A percentile compares a stretch with the other conserved stretches of the same genome.
Evolutionary conservation across 441 rosid species (phyloP).

Genomic region (Populus hybrid): DNA sequence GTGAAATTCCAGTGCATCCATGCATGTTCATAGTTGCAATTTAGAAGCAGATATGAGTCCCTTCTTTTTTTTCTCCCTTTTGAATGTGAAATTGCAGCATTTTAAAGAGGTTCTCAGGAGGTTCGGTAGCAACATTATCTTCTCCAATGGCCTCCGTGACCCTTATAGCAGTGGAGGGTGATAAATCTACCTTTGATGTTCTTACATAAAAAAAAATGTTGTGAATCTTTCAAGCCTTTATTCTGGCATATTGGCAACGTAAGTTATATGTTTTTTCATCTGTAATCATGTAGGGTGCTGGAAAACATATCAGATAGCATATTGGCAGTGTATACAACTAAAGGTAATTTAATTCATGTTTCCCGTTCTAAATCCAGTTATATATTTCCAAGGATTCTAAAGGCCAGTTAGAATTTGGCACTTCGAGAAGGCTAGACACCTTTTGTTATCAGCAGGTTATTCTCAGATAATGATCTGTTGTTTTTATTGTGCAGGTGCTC

Average conservation of each 20-base stretch:
- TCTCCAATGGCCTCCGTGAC: constrained; percentile 37
- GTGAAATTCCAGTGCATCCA: not conserved
- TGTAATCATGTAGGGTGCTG: constrained; percentile 13
- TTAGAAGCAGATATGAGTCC: not conserved
- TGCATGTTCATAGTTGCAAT: not conserved
- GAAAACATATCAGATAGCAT: constrained; percentile 18
- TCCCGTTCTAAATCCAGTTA: not conserved
- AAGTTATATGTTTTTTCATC: not conserved
- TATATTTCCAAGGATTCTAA: not conserved
- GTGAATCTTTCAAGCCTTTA: not conserved
- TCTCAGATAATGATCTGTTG: not conserved
- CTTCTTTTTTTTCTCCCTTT: not conserved
- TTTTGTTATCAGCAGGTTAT: not conserved
- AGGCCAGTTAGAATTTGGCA: not conserved
- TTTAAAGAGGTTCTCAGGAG: constrained; percentile 19
- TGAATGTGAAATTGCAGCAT: constrained; percentile 20
- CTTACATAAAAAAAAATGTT: not conserved
- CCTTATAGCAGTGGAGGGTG: constrained; percentile 40
- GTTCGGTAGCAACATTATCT: constrained; percentile 38
- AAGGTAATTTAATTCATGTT: constrained; percentile 20
- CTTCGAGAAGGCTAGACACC: not conserved
- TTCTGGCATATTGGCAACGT: too few relatives aligned
- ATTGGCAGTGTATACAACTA: constrained; percentile 6
- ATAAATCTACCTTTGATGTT: not conserved
- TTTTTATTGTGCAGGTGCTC: constrained; percentile 26